Evolutionary conservation across 108 stramenopile genomes (phyloP).

Genomic region (Cyclotella baltica): DNA sequence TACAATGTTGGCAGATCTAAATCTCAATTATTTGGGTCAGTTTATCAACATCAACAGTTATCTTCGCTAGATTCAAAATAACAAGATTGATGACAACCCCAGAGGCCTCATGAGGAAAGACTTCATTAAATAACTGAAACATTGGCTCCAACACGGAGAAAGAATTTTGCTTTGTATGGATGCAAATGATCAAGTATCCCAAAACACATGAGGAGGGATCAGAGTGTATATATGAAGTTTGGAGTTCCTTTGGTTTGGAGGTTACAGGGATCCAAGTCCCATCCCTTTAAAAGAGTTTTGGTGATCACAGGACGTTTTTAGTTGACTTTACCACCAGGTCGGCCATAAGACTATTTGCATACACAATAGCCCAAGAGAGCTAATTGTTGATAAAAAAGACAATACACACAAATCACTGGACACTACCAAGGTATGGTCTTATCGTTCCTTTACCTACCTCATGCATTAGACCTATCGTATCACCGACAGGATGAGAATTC

Average conservation of each 20-base stretch:
- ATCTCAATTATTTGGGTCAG: not conserved
- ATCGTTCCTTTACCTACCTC: too few relatives aligned
- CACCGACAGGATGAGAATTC: too few relatives aligned
- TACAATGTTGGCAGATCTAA: not conserved
- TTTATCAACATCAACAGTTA: conserved; percentile 14
- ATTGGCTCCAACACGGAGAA: not conserved
- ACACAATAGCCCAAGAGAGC: not conserved
- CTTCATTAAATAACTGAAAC: not conserved
- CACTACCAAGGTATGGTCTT: too few relatives aligned
- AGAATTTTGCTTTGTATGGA: conserved; percentile 18
- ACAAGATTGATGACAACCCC: not conserved
- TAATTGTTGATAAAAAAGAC: too few relatives aligned
- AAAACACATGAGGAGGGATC: not conserved
- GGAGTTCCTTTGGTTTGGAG: not conserved
- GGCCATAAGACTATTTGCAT: not conserved
- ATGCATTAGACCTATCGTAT: too few relatives aligned
- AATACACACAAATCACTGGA: too few relatives aligned
- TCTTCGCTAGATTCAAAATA: conserved; percentile 11
- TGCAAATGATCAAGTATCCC: conserved; percentile 21
- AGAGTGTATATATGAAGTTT: not conserved
- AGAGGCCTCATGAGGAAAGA: conserved; percentile 1
- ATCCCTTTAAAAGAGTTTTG: not conserved
- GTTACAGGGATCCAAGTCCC: not conserved
- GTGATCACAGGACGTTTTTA: not conserved
- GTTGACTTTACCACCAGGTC: not conserved